phyloP scores from a whole-genome alignment of 257 asterid genomes.

The Fraxinus americana region DNA sequence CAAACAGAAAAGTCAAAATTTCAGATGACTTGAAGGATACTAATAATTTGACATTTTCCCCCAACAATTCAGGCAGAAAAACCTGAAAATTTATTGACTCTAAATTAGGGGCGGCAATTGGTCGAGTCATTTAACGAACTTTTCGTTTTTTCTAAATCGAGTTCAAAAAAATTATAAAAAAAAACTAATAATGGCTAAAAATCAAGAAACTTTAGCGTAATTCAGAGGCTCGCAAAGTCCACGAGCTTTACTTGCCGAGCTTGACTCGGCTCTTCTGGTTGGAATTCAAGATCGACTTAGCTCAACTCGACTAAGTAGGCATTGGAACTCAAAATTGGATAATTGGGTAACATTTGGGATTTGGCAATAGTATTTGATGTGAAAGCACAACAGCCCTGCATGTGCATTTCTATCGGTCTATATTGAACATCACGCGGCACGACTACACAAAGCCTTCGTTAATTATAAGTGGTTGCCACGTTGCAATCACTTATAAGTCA shows the following conservation, averaged over 20 bases:
- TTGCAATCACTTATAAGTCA: slow-evolving; percentile 32
- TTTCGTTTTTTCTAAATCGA: too few species aligned
- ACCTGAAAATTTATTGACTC: background rate
- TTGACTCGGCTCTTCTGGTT: too few species aligned
- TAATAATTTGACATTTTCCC: slow-evolving; percentile 27
- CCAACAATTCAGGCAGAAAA: slow-evolving; percentile 27
- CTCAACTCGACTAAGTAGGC: too few species aligned
- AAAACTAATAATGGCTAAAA: too few species aligned
- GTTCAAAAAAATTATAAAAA: too few species aligned
- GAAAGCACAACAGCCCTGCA: slow-evolving; percentile 25
- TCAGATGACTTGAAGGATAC: slow-evolving; percentile 25
- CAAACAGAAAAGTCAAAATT: background rate
- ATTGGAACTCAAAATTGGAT: background rate
- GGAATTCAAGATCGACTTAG: too few species aligned
- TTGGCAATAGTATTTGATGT: slow-evolving; percentile 23
- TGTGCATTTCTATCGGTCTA: slow-evolving; percentile 40
- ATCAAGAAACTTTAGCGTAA: too few species aligned
- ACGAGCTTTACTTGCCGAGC: background rate
- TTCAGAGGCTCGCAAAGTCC: background rate
- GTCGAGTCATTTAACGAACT: too few species aligned
- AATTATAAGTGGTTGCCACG: slow-evolving; percentile 35
- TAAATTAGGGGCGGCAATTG: background rate
- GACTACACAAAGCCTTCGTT: background rate
- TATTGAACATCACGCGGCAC: slow-evolving; percentile 19
- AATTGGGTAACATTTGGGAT: slow-evolving; percentile 10